phyloP scores from a whole-genome alignment of 805 yeast species.

The Wickerhamomyces rabaulensis region DNA sequence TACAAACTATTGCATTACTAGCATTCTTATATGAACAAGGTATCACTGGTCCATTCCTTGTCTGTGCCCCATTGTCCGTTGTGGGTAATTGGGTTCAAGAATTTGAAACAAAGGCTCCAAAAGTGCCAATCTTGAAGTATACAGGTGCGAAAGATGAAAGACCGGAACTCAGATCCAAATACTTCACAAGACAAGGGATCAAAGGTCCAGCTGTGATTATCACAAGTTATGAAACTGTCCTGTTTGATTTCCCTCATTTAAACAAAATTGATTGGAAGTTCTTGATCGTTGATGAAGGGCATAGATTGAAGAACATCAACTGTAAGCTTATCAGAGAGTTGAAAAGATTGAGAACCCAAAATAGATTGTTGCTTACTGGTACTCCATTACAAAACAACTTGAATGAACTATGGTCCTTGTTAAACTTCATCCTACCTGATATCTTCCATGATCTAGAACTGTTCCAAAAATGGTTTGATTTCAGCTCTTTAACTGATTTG shows the following conservation, averaged over 20 bases:
- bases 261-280: slow-evolving; percentile 65
- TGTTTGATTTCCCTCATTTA: slow-evolving; percentile 59
- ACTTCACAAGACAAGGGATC: slow-evolving; percentile 15
- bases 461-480: slow-evolving; percentile 94
- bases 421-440: slow-evolving; percentile 89
- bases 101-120: slow-evolving; percentile 68
- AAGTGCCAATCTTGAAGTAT: slow-evolving; percentile 55
- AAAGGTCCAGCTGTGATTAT: slow-evolving; percentile 49
- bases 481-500: slow-evolving; percentile 47
- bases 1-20: slow-evolving; percentile 78
- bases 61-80: slow-evolving; percentile 82
- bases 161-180: slow-evolving; percentile 31
- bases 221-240: slow-evolving; percentile 77
- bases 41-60: slow-evolving; percentile 69
- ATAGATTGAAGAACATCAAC: slow-evolving; percentile 79
- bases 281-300: slow-evolving; percentile 93
- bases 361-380: slow-evolving; percentile 84
- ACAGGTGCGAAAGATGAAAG: slow-evolving; percentile 62
- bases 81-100: slow-evolving; percentile 82
- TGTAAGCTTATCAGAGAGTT: slow-evolving; percentile 69
- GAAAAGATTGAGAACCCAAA: slow-evolving; percentile 59
- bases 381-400: slow-evolving; percentile 93
- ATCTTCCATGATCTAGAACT: slow-evolving; percentile 85
- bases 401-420: slow-evolving; percentile 85
- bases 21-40: slow-evolving; percentile 76